Evolutionary conservation across 2,329 filamentous ascomycete genomes (phyloP), one percentile per base, ranked within the genome.

Genomic region (Neurospora sp.): DNA sequence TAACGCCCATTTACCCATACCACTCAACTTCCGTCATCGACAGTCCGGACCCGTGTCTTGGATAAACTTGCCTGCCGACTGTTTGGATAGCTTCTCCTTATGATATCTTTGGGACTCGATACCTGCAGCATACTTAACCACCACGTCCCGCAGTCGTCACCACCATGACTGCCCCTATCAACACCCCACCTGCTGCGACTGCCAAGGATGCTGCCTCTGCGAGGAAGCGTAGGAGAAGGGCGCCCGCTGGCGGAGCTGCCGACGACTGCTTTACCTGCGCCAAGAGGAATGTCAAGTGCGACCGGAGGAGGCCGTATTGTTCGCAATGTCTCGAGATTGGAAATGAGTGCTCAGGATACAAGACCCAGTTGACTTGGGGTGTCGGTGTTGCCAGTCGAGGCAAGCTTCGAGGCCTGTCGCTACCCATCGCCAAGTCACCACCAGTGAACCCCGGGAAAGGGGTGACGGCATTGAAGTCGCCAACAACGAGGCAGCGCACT

Each of bases 191-290:
- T 33, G 72, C 75, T 33, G 73, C 76, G n/a, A 74, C 76, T 33
- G 77, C 76, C 43, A 78, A 78, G 76, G 84, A 86, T 75, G 79
- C 82, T 66, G 82, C 84, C 71, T 83, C 84, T 68, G 82, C 84
- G 68, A 84, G 85, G 77, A 88, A 97, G 84, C 89, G 94, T 78
- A 90, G 93, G 83, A 92, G 94, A 86, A 89, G 94, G 82, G 92
- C 94, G 23, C 91, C 93, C 23, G 90, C 93, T 68, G 94, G 92
- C 73, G 95, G 95, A 77, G 95, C 95, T 71, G 89, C 92, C 66
- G 93, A 97, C 80, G 95, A 98, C 81, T 99, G 95, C 86, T 97
- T 97, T 80, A 90, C 93, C 62, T 99, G 95, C 83, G 87, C 90
- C 75, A 96, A 93, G 82, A 89, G 91, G 78, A 90, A 89, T 76